Conservation (phyloP, 2,329 filamentous ascomycete genomes). For the Chrysosporium queenslandicum region DNA sequence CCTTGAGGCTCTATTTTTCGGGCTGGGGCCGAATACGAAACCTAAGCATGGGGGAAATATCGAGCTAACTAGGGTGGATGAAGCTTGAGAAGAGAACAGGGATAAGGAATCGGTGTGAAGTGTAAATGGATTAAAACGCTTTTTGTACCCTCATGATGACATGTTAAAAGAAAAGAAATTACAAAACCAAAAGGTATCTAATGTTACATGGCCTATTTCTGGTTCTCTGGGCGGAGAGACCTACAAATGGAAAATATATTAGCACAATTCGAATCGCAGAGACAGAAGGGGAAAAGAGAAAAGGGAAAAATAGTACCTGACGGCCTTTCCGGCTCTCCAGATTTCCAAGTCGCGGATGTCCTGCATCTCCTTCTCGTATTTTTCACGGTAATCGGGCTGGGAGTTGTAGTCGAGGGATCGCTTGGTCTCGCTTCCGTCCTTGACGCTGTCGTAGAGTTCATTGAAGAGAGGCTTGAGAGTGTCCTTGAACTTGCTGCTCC, state of each 20-base stretch:
- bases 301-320: constrained; percentile 51
- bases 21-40: not conserved
- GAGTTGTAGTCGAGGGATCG: constrained; percentile 95
- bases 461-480: constrained; percentile 98
- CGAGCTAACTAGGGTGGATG: not conserved
- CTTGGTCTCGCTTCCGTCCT: constrained; percentile 86
- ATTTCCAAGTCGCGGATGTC: constrained; percentile 98
- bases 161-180: not conserved
- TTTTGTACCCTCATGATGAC: not conserved
- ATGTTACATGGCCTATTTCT: constrained; percentile 47
- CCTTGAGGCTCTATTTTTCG: not conserved
- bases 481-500: constrained; percentile 94
- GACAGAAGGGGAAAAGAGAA: not conserved
- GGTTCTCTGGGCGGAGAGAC: constrained; percentile 76
- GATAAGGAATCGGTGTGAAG: not conserved
- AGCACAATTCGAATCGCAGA: not conserved
- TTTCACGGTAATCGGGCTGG: constrained; percentile 89
- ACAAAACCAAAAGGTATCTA: constrained; percentile 5
- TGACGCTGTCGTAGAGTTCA: constrained; percentile 86
- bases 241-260: constrained; percentile 31
- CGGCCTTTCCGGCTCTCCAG: constrained; percentile 97
- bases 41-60: not conserved
- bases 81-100: not conserved
- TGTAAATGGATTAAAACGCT: not conserved
- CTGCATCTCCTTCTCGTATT: constrained; percentile 96